Base-by-base conservation (phyloP, 73 alveolate genomes). In the Blepharisma stoltei region DNA sequence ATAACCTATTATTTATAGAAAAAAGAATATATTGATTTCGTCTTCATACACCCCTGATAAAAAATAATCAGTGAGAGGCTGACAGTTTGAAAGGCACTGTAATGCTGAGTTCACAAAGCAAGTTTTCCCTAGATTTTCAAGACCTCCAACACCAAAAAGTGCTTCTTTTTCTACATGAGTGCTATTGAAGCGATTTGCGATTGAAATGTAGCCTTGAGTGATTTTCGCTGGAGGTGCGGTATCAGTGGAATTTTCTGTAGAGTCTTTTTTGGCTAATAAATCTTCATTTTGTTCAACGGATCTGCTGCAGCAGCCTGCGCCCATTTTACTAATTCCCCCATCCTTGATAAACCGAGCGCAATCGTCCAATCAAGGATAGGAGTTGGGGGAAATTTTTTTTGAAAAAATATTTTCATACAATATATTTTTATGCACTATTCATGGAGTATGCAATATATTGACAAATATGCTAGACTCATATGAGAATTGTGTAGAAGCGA, bases 51-150 rank as follows among this genome's bases (percentile, higher is more conserved):
- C 79, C 47, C 83, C 84, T 32, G 84, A 81, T 52, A 90, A 67
- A 71, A 95, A 91, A 86, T 76, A 92, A 80, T 95, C 97, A 60
- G 95, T 90, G 9, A 95, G 81, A 66, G 91, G 95, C 87, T 95
- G 89, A 55, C 89, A 85, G 78, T 94, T 89, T 77, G 83, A 79
- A 45, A 95, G 83, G 65, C 99, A 95, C 85, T 95, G 89, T 32
- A 95, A 55, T 32, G 98, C 98, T 53, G 99, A 88, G 65, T 85
- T 93, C 86, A 95, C 80, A 86, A 87, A 95, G 77, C 99, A 95
- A 6, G 98, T 95, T 65, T 95, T 95, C 20, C 99, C 99, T 80
- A 95, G 67, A 77, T 95, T 95, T 53, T 81, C 81, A 20, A 95
- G 60, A 6, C 99, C 99, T 14, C 86, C 88, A 25, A 93, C 55